Evolutionary conservation across 192 early-diverging fungal genomes (phyloP), one percentile per base, ranked within the genome.

Genomic region (Entomortierella lignicola): DNA sequence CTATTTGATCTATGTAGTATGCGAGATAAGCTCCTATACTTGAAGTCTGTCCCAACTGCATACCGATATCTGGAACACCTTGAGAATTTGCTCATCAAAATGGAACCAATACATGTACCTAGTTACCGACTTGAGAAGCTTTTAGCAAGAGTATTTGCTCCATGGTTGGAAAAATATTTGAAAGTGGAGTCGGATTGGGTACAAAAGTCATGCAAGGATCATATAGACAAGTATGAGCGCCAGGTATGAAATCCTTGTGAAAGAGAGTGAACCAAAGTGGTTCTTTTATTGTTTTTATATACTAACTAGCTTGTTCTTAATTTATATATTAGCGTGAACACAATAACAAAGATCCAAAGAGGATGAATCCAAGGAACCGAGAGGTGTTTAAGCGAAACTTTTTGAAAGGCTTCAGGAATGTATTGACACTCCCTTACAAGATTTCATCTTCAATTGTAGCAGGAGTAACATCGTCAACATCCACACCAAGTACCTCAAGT

Each of bases 211-310:
- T 92, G 87, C 62, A 85, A 90, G 25, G 67, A 80, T 25, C 83
- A 90, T 55, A 82, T 95, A 63, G 84, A 88, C 25, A 89, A 89
- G 69, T 93, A 93, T 87, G 89, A 89, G 44, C 85, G 89, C 42
- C 71, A 86, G 85, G 92, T 91, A 86, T 57, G 11, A 30, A 66
- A 25, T 1, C 39, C 0, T 2, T 20, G 34, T 8, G 3, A 50
- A 50, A 34, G 15, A 34, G 27, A 17, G 57, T 26, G 21, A 55
- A 32, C n/a, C n/a, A 65, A 15, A 37, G 34, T 26, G 8, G 26
- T n/a, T n/a, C n/a, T n/a, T n/a, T n/a, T n/a, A n/a, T n/a, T n/a
- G n/a, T n/a, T n/a, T n/a, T n/a, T n/a, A n/a, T n/a, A n/a, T n/a
- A n/a, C n/a, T n/a, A n/a, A n/a, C n/a, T n/a, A n/a, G n/a, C n/a